Conservation (phyloP, 2,329 filamentous ascomycete genomes). For the Fusarium concolor region DNA sequence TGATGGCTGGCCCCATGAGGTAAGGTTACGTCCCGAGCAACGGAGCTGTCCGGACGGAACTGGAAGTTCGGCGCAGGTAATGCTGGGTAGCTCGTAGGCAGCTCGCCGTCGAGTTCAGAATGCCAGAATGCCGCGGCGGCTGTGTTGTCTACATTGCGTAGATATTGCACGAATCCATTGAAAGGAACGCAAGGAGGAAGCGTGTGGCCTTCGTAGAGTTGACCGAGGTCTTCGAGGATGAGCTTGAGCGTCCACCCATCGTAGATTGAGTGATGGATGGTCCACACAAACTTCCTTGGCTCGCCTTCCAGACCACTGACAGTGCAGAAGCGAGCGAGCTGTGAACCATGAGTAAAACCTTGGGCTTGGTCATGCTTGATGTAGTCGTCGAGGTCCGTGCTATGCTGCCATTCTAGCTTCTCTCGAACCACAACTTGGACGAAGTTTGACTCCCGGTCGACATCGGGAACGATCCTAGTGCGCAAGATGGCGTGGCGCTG, state of each 20-base stretch:
- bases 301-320: neutral
- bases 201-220: neutral
- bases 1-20: neutral
- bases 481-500: constrained; percentile 5
- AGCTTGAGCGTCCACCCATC: constrained; percentile 42
- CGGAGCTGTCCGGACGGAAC: neutral
- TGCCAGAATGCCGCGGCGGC: neutral
- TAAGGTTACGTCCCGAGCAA: constrained; percentile 2
- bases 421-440: constrained; percentile 7
- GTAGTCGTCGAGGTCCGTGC: constrained; percentile 4
- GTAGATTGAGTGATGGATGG: constrained; percentile 41
- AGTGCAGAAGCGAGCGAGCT: neutral
- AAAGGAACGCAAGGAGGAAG: neutral
- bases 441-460: constrained; percentile 1
- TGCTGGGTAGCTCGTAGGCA: constrained; percentile 48
- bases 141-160: constrained; percentile 49
- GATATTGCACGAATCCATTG: neutral
- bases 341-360: constrained; percentile 3
- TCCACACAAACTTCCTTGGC: constrained; percentile 13
- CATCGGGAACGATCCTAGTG: constrained; percentile 4
- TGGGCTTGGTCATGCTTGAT: constrained; percentile 4
- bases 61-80: neutral
- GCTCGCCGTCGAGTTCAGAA: constrained; percentile 28
- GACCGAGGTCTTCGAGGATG: neutral
- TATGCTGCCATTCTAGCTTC: constrained; percentile 1